phyloP scores from a whole-genome alignment of 306 rosid genomes.

The Fragaria iinumae region DNA sequence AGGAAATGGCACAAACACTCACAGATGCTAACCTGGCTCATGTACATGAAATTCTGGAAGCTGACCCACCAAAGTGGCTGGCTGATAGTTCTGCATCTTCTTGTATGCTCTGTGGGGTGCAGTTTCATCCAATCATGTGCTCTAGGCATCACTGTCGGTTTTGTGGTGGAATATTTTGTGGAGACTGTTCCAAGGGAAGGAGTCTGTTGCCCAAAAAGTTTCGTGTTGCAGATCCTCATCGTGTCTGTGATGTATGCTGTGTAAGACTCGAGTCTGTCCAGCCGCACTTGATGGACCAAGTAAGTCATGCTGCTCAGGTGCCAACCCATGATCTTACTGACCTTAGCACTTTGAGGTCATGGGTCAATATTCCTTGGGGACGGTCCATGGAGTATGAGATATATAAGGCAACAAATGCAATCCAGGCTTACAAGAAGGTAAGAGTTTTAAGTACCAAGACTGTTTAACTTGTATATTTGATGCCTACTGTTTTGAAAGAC shows the following conservation, averaged over 20 bases:
- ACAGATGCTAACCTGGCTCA: conserved; percentile 67
- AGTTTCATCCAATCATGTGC: conserved; percentile 94
- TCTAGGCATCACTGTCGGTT: conserved; percentile 95
- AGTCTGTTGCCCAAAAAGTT: conserved; percentile 83
- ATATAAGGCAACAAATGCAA: conserved; percentile 78
- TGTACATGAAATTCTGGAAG: conserved; percentile 67
- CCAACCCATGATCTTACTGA: conserved; percentile 89
- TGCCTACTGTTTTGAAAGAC: conserved; percentile 20
- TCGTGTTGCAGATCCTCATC: conserved; percentile 73
- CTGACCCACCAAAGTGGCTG: conserved; percentile 95
- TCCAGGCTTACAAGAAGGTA: conserved; percentile 69
- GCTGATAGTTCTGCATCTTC: conserved; percentile 85
- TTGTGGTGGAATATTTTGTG: conserved; percentile 96
- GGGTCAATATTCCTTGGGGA: conserved; percentile 97
- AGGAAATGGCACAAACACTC: conserved; percentile 88
- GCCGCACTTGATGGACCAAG: conserved; percentile 84
- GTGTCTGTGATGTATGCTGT: conserved; percentile 92
- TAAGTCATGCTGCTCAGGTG: conserved; percentile 89
- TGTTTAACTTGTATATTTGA: neutral
- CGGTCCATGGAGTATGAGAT: conserved; percentile 93
- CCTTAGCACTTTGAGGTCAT: conserved; percentile 87
- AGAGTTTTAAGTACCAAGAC: neutral
- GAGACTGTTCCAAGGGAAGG: conserved; percentile 85
- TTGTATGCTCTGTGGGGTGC: conserved; percentile 91
- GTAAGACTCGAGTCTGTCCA: conserved; percentile 88